Percentiles rank a stretch among this genome's conserved stretches.
These are phyloP conservation scores for Eucalyptus albens DNA, from an alignment of 345 rosid species.

Conservation along the genomic window DNA sequence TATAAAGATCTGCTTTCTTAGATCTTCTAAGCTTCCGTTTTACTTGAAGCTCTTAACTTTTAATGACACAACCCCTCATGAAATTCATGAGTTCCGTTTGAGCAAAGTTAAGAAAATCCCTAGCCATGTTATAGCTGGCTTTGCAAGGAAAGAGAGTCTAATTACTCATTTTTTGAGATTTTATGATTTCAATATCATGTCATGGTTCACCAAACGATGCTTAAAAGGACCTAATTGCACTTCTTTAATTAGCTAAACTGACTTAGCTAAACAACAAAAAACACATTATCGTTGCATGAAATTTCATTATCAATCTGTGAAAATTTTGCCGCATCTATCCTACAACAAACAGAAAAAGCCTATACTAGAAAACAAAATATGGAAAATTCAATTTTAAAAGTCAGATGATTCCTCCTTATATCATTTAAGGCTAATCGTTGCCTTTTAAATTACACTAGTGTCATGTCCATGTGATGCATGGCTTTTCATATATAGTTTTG, in stretches of 20 bases:
- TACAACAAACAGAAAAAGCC: background rate
- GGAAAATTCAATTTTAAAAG: background rate
- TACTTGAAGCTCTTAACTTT: background rate
- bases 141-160: background rate
- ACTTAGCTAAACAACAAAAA: background rate
- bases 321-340: background rate
- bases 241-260: background rate
- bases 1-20: background rate
- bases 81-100: background rate
- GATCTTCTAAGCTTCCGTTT: background rate
- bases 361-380: background rate
- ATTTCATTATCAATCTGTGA: background rate
- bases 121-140: background rate
- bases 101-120: background rate
- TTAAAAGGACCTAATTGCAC: background rate
- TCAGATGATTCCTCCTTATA: background rate
- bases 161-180: background rate
- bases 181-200: background rate
- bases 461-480: background rate
- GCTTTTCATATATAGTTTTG: background rate
- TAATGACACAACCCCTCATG: background rate
- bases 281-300: background rate
- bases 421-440: background rate
- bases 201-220: background rate
- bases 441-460: background rate